Evolutionary conservation across 2,329 filamentous ascomycete genomes (phyloP).

Genomic region (Hypoxylon sp.): DNA sequence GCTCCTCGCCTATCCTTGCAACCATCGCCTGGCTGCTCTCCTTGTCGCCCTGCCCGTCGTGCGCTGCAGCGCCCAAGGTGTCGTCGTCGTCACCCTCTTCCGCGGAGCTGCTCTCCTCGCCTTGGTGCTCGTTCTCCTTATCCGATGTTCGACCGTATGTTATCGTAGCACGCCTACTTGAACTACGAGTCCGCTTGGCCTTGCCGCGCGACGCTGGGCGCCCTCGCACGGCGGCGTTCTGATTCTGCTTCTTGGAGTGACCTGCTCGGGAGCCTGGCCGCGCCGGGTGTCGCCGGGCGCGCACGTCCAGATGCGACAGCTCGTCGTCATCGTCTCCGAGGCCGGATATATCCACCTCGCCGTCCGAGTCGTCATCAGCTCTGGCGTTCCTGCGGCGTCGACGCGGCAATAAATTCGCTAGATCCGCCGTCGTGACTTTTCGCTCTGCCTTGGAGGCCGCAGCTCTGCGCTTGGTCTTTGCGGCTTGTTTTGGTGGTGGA

Average conservation of each 20-base stretch:
- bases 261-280: constrained; percentile 53
- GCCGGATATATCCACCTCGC: constrained; percentile 64
- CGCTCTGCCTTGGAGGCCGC: constrained; percentile 56
- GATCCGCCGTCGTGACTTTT: constrained; percentile 68
- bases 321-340: constrained; percentile 71
- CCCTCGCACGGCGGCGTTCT: constrained; percentile 34
- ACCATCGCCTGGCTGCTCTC: constrained; percentile 57
- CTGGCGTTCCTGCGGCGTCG: constrained; percentile 60
- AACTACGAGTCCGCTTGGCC: constrained; percentile 20
- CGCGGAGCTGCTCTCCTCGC: constrained; percentile 55
- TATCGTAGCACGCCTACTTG: constrained; percentile 52
- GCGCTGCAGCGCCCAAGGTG: constrained; percentile 61
- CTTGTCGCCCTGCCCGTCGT: constrained; percentile 51
- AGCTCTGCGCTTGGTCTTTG: constrained; percentile 54
- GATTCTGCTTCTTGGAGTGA: constrained; percentile 49
- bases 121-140: constrained; percentile 69
- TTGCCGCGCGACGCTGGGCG: constrained; percentile 31
- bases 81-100: constrained; percentile 53
- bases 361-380: constrained; percentile 61
- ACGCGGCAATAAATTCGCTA: constrained; percentile 69
- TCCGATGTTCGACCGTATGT: constrained; percentile 71
- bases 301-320: constrained; percentile 63
- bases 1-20: constrained; percentile 64
- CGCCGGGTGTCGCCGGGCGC: constrained; percentile 53
- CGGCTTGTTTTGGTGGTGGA: constrained; percentile 49